Base-by-base conservation (phyloP, 2,329 filamentous ascomycete genomes). In the Pleoardoris graminearum region DNA sequence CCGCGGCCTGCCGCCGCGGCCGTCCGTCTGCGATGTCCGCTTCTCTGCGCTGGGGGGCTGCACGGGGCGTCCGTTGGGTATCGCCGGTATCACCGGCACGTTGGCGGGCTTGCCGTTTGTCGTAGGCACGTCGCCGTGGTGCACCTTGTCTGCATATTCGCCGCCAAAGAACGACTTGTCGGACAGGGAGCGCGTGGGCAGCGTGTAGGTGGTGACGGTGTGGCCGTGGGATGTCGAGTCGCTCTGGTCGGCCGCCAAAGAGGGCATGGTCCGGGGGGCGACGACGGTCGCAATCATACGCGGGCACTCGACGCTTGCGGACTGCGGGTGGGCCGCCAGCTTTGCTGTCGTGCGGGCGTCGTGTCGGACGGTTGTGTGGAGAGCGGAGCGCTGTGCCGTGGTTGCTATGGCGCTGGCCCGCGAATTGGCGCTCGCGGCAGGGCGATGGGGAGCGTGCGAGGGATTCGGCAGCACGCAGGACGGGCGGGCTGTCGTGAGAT, bases 201-300 rank as follows among this genome's bases (percentile, higher is more conserved):
- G 52, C 29, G 55, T 59, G 54, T 65, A 62, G 16, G 56, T 37
- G 19, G 67, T 63, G 50, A 63, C 63, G 35, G 68, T 48, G 42
- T 59, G 59, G 51, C 61, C 57, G 54, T 67, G 70, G 50, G 69
- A 68, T 56, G 71, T 66, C 65, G 69, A 72, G 68, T 66, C 74
- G 66, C 63, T 70, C 59, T 77, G 70, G 66, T 79, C 77, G 66
- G 76, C 71, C 68, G 78, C 68, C 69, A 79, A 75, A 60, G 76
- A 77, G 70, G 80, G 79, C 80, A 82, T 82, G 60, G 70, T 72
- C 61, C 64, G 68, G 56, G 63, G 68, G 62, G 68, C 67, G 67
- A 71, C 62, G 57, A 67, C 59, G 50, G 65, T 66, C 50, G 69
- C 61, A 58, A 64, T 63, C 65, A 65, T 66, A 62, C 64, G 62